Conservation (phyloP, 2,329 filamentous ascomycete genomes). For the Teratosphaeria viscida region DNA sequence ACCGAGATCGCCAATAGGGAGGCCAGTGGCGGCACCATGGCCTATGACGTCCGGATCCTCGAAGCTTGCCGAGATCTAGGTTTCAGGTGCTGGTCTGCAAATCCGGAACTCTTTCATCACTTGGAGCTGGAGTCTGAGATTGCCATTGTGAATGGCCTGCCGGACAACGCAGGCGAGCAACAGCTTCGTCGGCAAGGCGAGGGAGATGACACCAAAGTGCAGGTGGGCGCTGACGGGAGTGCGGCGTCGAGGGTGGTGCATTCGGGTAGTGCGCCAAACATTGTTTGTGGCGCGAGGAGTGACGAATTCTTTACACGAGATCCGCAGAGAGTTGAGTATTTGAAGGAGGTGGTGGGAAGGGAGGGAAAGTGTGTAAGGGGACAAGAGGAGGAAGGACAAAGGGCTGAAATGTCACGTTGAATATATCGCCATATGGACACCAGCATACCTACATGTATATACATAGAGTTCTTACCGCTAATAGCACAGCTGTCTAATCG, state of each 20-base stretch:
- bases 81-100: conserved; percentile 27
- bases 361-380: conserved; percentile 29
- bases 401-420: not conserved
- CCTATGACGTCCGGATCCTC: conserved; percentile 32
- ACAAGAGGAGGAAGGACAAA: not conserved
- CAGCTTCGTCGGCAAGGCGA: not conserved
- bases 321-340: conserved; percentile 21
- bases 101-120: conserved; percentile 33
- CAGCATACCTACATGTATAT: too few relatives aligned
- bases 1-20: conserved; percentile 26
- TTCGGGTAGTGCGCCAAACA: conserved; percentile 18
- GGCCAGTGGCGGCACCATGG: conserved; percentile 20
- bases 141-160: conserved; percentile 17
- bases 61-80: conserved; percentile 28
- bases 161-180: not conserved
- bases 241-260: not conserved
- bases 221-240: not conserved
- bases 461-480: too few relatives aligned
- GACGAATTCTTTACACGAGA: conserved; percentile 28
- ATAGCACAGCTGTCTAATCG: too few relatives aligned
- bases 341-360: conserved; percentile 29
- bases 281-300: conserved; percentile 29
- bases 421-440: not conserved
- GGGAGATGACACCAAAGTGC: conserved; percentile 1
- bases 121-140: conserved; percentile 27